These are phyloP conservation scores for Hypsizygus marmoreus DNA, from an alignment of 768 basidiomycete genomes.

Conservation along the genomic window DNA sequence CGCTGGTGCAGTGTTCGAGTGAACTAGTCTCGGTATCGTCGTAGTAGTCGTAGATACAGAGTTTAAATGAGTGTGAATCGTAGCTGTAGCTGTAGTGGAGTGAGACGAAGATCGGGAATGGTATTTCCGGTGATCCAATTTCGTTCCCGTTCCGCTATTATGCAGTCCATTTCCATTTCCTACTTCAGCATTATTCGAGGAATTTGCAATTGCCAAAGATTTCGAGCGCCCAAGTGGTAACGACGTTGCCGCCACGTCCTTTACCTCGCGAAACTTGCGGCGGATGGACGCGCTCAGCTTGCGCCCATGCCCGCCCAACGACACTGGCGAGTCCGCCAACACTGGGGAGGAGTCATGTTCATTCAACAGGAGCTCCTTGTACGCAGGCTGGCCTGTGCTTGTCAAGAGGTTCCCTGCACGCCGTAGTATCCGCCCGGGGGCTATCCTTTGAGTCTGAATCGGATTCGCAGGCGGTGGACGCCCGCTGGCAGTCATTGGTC, in stretches of 20 bases:
- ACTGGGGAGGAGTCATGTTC: conserved; percentile 1
- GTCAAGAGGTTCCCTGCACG: conserved; percentile 39
- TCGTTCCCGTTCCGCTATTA: no score
- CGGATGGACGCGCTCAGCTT: conserved; percentile 34
- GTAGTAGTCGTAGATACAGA: conserved; percentile 7
- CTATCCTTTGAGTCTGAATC: no score
- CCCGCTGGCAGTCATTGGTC: no score
- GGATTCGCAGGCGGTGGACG: no score
- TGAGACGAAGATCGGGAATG: conserved; percentile 21
- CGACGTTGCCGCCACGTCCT: conserved; percentile 23
- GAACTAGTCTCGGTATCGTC: conserved; percentile 11
- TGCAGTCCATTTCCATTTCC: no score
- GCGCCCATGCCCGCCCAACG: conserved; percentile 9
- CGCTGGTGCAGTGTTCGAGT: conserved; percentile 3
- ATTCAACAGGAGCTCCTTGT: conserved; percentile 21
- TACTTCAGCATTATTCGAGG: neutral
- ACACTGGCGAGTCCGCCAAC: conserved; percentile 6
- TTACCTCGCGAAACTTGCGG: conserved; percentile 35
- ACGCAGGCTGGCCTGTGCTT: conserved; percentile 28
- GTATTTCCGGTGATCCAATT: conserved; percentile 4
- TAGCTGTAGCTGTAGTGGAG: no score
- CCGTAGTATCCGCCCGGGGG: conserved; percentile 28
- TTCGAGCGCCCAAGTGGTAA: conserved; percentile 32
- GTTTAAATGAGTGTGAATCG: neutral
- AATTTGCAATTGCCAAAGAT: conserved; percentile 8